These are phyloP conservation scores for Ophiorrhiza pumila DNA, from an alignment of 257 asterid genomes.

Conservation along the genomic window DNA sequence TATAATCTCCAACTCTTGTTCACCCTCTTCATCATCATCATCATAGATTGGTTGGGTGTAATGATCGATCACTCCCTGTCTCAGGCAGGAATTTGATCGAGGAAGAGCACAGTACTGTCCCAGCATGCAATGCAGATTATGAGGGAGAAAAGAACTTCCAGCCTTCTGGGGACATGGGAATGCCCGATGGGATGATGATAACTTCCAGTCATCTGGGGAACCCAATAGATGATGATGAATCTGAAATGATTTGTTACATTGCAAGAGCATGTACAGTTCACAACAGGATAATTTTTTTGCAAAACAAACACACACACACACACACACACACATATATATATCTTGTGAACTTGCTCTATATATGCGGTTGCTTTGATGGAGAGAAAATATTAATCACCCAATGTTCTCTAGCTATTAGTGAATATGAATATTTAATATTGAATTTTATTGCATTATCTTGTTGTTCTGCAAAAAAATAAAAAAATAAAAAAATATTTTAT, in stretches of 20 bases:
- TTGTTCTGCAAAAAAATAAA: no score
- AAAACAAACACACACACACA: no score
- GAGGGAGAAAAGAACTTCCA: constrained; percentile 10
- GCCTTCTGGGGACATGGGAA: constrained; percentile 11
- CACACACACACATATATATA: no score
- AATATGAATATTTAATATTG: no score
- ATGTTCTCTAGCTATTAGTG: no score
- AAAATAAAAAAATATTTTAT: no score
- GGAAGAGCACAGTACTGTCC: constrained; percentile 20
- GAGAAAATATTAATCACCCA: no score
- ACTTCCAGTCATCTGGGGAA: constrained; percentile 3
- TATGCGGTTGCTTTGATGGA: background rate
- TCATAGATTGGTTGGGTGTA: no score
- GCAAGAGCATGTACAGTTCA: background rate
- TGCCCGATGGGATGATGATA: constrained; percentile 26
- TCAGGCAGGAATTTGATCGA: constrained; percentile 32
- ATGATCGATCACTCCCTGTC: no score
- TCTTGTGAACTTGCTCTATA: background rate
- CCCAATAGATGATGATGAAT: constrained; percentile 26
- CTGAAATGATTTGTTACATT: constrained; percentile 16
- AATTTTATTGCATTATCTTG: no score
- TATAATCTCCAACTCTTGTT: no score
- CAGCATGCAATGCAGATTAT: background rate
- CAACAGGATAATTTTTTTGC: background rate
- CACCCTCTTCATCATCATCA: no score